These are phyloP conservation scores for Yamadazyma siamensis DNA, from an alignment of 1,139 yeast genomes.

Conservation along the genomic window DNA sequence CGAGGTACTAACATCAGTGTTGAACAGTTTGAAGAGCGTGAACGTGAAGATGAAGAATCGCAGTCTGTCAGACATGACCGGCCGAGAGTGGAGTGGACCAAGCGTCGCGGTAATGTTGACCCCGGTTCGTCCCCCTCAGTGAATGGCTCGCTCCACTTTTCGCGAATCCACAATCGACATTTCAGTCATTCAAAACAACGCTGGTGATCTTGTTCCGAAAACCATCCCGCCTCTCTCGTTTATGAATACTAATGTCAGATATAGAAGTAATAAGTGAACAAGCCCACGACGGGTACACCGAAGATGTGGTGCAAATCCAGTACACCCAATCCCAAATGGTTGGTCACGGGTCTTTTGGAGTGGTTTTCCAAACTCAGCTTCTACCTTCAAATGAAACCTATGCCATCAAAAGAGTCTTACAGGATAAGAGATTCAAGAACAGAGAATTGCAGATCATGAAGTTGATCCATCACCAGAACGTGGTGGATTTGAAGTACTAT, in stretches of 20 bases:
- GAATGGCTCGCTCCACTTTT: no score
- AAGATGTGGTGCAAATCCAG: slow-evolving; percentile 55
- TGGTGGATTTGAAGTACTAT: slow-evolving; percentile 84
- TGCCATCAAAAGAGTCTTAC: slow-evolving; percentile 92
- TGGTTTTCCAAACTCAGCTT: slow-evolving; percentile 84
- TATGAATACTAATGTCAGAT: slow-evolving; percentile 42
- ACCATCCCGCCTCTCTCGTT: no score
- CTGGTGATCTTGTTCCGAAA: no score
- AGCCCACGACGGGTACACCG: slow-evolving; percentile 74
- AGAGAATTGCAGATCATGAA: slow-evolving; percentile 97
- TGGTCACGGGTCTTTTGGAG: slow-evolving; percentile 97
- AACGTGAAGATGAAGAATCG: no score
- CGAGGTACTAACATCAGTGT: slow-evolving; percentile 1
- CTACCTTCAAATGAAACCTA: slow-evolving; percentile 73
- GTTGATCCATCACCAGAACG: slow-evolving; percentile 77
- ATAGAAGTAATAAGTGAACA: slow-evolving; percentile 64
- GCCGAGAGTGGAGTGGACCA: slow-evolving; percentile 1
- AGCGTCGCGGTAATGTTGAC: no score
- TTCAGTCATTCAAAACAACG: no score
- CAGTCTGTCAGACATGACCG: background rate
- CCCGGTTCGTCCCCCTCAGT: slow-evolving; percentile 1
- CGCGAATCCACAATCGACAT: no score
- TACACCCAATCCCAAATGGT: slow-evolving; percentile 82
- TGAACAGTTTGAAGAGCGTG: no score
- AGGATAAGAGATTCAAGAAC: slow-evolving; percentile 93